Evolutionary conservation across 208 protist species (phyloP).

Genomic region (Histomonas meleagridis): DNA sequence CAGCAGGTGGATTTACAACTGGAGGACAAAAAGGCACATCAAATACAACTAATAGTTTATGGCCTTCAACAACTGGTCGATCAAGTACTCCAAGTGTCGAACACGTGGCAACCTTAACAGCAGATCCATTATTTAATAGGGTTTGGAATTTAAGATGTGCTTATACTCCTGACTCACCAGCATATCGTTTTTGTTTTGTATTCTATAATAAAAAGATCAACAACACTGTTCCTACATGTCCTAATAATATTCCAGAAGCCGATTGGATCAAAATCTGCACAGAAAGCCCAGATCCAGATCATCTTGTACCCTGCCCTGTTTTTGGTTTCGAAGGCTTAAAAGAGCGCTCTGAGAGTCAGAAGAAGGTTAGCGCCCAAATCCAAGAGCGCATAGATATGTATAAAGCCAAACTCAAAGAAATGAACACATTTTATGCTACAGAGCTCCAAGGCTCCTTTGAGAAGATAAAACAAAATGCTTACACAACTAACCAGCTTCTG

Average conservation of each 20-base stretch:
- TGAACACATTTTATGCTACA: neutral
- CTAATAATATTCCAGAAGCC: neutral
- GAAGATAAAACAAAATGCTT: neutral
- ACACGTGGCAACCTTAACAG: neutral
- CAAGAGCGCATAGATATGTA: neutral
- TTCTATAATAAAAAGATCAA: neutral
- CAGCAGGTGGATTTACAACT: no score
- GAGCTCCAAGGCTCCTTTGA: neutral
- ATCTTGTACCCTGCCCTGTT: neutral
- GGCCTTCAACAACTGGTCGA: no score
- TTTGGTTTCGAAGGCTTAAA: neutral
- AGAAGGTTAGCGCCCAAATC: neutral
- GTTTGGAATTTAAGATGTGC: constrained; percentile 21
- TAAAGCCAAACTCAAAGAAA: neutral
- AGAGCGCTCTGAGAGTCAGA: neutral
- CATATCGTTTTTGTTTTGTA: constrained; percentile 7
- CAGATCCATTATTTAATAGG: neutral
- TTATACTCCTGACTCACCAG: neutral
- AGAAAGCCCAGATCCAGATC: constrained; percentile 12
- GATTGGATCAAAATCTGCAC: neutral
- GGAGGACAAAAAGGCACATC: no score
- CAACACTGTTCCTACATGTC: neutral
- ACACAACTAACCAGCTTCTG: neutral
- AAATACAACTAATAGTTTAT: no score
- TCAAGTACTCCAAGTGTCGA: no score